Base-by-base conservation (phyloP, 192 early-diverging fungal genomes). In the Coemansia sp. region DNA sequence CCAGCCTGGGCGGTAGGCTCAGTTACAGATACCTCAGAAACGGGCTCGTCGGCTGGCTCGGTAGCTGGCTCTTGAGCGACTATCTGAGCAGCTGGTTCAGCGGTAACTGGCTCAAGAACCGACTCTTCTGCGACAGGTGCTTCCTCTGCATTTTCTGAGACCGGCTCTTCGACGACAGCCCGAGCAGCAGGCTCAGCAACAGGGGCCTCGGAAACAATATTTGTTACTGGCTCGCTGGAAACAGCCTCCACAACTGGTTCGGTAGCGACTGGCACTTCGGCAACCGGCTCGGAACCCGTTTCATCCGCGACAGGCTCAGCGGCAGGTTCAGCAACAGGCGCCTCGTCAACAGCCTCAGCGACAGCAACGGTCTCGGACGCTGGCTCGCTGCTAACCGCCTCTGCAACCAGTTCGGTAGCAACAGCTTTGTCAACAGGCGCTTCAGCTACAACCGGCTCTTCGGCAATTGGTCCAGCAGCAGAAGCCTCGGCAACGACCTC, bases 121-220 rank as follows among this genome's bases (percentile, higher is more conserved):
- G 22, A 25, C 22, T 25, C 22, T 22, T 54, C 51, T 0, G 12
- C 28, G 8, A 29, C 22, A 22, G 51, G 14, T 0, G 48, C 0
- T 18, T 2, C 48, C 16, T 4, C 48, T 49, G 48, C 10, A 16
- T 14, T 7, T 4, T 49, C 48, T 14, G 48, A 18, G 20, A 17
- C 48, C 0, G 20, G 17, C 10, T 63, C 68, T 25, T 25, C 22
- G 22, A 25, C 1, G 22, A 1, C 22, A 25, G 22, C 22, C 22
- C 22, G 22, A 33, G 17, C 56, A 42, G 38, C 49, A 10, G 61
- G 22, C 54, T 40, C 70, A n/a, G 22, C 59, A 40, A 28, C 59
- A 20, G 14, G 20, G n/a, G n/a, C 7, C 38, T 40, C 59, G 14
- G 5, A 4, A 40, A 20, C 28, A 28, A 56, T 20, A 17, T 58